Percentiles rank a stretch among this genome's conserved stretches.
These are phyloP conservation scores for Zygoascus flipseniorum DNA, from an alignment of 805 yeast genomes.

Conservation along the genomic window DNA sequence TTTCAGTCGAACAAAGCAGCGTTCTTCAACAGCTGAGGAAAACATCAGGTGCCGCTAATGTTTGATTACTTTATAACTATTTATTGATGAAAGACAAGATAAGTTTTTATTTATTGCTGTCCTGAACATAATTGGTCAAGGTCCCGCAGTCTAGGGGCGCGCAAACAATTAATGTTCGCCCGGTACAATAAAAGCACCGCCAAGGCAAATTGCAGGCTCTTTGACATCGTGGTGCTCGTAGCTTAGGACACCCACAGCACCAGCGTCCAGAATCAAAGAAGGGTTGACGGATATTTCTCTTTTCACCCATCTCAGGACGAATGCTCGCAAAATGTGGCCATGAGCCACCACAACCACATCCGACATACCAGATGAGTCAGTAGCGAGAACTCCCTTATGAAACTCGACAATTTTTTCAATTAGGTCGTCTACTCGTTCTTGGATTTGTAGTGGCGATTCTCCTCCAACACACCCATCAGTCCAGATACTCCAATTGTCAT, in stretches of 20 bases:
- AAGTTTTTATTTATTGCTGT: too few relatives aligned
- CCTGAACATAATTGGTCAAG: too few relatives aligned
- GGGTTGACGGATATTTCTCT: conserved; percentile 57
- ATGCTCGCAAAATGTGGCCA: conserved; percentile 85
- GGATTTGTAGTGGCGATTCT: conserved; percentile 59
- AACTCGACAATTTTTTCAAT: conserved; percentile 55
- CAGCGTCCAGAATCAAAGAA: conserved; percentile 80
- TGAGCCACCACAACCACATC: conserved; percentile 85
- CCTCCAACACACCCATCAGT: conserved; percentile 90
- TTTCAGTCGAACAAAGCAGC: conserved; percentile 48
- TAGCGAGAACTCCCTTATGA: conserved; percentile 32
- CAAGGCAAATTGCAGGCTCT: conserved; percentile 80
- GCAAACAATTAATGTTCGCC: conserved; percentile 2
- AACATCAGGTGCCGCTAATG: background rate
- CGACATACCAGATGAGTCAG: conserved; percentile 25
- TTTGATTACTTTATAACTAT: background rate
- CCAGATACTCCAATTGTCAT: conserved; percentile 72
- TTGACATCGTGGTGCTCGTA: conserved; percentile 77
- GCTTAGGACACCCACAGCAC: conserved; percentile 87
- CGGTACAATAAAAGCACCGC: conserved; percentile 73
- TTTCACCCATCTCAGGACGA: conserved; percentile 83
- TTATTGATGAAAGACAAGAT: too few relatives aligned
- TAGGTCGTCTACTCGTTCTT: conserved; percentile 60
- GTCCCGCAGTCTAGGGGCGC: too few relatives aligned
- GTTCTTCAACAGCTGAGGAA: conserved; percentile 24